Base-by-base conservation (phyloP, 306 rosid species). In the Vigna radiata region DNA sequence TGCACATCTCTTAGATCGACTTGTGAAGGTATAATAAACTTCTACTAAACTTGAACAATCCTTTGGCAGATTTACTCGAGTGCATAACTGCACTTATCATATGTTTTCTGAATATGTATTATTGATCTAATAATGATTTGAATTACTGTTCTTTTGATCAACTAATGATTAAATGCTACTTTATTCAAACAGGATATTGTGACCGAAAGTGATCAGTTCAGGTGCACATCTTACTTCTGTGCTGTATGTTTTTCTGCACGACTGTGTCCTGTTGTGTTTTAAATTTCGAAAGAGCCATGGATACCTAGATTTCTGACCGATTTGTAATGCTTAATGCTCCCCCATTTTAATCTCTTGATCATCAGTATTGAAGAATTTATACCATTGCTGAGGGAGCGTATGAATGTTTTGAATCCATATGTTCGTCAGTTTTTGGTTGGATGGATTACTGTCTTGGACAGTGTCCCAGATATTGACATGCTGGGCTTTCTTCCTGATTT, bases 351-450 rank as follows among this genome's bases (percentile, higher is more conserved):
- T 60, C 77, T 61, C 37, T 70, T 74, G 64, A 41, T 70, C 8
- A 54, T 71, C 88, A 95, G 99, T 84, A 92, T 95, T 75, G 99
- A 95, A 89, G 99, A 95, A 82, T 95, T 92, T 85, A 92, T 95
- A 78, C 99, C 99, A 11, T 77, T 95, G 83, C 80, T 95, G 86
- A 90, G 97, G 96, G 97, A 95, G 90, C 97, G 99, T 66, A 92
- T 95, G 97, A 95, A 90, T 85, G 92, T 95, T 83, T 82, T 95
- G 72, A 92, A 95, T 85, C 99, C 99, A 47, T 90, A 86, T 86
- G 97, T 95, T 47, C 97, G 99, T 43, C 99, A 91, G 88, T 95
- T 95, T 92, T 86, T 95, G 89, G 97, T 95, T 25, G 99, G 99
- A 86, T 95, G 99, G 99, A 92, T 95, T 81, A 90, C 97, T 79